These are phyloP conservation scores for Cerrena zonata DNA, from an alignment of 1,284 basidiomycete species.

Conservation along the genomic window DNA sequence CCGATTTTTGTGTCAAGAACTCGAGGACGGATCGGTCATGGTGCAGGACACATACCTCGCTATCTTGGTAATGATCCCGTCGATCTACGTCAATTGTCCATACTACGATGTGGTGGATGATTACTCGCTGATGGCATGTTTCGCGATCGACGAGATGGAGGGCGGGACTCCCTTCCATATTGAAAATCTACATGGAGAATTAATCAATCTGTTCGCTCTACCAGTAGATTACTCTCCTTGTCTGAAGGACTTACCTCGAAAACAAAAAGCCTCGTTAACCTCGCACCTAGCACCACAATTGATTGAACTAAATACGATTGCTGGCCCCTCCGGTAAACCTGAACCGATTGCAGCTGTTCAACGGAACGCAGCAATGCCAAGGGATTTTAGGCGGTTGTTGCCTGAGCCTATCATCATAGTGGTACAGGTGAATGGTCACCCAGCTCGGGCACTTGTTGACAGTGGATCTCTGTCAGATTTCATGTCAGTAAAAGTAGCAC, in stretches of 20 bases:
- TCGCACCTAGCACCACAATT: no score
- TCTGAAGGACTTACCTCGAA: no score
- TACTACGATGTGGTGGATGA: conserved; percentile 3
- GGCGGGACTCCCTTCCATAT: not conserved
- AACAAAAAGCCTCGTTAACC: no score
- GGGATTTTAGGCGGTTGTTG: conserved; percentile 12
- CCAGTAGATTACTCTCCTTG: not conserved
- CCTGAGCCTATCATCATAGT: conserved; percentile 30
- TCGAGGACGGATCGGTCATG: not conserved
- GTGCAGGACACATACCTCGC: conserved; percentile 5
- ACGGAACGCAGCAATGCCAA: not conserved
- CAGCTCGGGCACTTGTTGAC: conserved; percentile 28
- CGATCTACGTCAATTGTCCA: not conserved
- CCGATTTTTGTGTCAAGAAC: not conserved
- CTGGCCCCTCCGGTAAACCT: not conserved
- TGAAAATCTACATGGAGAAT: not conserved
- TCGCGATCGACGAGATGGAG: not conserved
- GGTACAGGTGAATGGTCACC: conserved; percentile 28
- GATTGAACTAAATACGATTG: not conserved
- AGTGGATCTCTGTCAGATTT: conserved; percentile 34
- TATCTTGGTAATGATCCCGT: not conserved
- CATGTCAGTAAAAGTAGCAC: conserved; percentile 31
- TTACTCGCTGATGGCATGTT: not conserved
- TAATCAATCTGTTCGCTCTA: not conserved
- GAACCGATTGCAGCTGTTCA: not conserved